Evolutionary conservation across 345 rosid species (phyloP).

Genomic region (Salix arbutifolia): DNA sequence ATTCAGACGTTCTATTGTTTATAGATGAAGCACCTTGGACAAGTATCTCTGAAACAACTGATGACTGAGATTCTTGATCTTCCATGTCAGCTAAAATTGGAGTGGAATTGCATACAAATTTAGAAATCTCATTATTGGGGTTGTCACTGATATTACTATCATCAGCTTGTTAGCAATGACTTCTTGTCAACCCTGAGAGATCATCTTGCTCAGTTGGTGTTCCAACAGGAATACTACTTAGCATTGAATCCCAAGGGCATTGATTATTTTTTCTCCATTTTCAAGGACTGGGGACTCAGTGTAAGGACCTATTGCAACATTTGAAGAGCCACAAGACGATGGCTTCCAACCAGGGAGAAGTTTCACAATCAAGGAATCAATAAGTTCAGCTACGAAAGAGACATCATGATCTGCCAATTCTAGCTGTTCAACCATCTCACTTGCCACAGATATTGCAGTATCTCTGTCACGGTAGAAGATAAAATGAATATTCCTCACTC

Average conservation of each 20-base stretch:
- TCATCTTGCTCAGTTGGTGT: conserved; percentile 9
- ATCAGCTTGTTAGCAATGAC: conserved; percentile 12
- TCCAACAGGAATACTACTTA: conserved; percentile 14
- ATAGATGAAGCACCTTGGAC: conserved; percentile 31
- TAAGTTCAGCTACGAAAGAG: conserved; percentile 60
- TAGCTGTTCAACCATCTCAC: conserved; percentile 82
- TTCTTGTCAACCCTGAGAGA: conserved; percentile 11
- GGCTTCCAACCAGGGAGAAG: conserved; percentile 34
- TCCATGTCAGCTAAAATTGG: conserved; percentile 31
- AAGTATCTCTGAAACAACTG: conserved; percentile 32
- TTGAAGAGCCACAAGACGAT: conserved; percentile 2
- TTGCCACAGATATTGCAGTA: conserved; percentile 60
- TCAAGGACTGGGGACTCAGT: background rate
- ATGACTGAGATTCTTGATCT: conserved; percentile 38
- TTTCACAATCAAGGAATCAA: conserved; percentile 54
- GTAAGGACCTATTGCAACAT: conserved; percentile 3
- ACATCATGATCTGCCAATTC: conserved; percentile 56
- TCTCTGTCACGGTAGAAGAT: conserved; percentile 62
- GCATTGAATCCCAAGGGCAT: conserved; percentile 29
- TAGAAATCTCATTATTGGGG: conserved; percentile 9
- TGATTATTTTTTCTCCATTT: background rate
- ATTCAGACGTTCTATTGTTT: conserved; percentile 24
- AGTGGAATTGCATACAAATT: conserved; percentile 16
- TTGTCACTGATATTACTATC: background rate
- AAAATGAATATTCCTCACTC: conserved; percentile 63